Evolutionary conservation across 164 flowering plant genomes (phyloP).

Genomic region (Vitis rotundifolia): DNA sequence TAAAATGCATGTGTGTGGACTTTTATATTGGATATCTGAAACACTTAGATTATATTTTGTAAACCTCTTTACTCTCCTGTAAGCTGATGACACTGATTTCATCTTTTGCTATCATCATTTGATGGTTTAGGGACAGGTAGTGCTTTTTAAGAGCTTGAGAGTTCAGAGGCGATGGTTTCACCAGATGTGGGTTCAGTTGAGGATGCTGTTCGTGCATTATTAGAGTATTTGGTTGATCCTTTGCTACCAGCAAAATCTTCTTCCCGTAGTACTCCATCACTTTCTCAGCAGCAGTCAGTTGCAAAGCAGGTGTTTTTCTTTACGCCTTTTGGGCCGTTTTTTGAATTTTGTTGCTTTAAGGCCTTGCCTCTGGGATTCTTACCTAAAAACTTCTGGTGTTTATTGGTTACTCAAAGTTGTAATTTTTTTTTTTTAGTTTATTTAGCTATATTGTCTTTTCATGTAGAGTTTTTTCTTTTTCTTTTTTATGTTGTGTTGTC

Average conservation of each 20-base stretch:
- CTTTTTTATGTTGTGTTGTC: not conserved
- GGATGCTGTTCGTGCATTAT: conserved; percentile 52
- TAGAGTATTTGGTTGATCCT: conserved; percentile 68
- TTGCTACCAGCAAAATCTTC: conserved; percentile 44
- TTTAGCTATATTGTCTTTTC: too few species aligned
- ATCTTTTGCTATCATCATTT: too few species aligned
- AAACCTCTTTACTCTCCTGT: too few species aligned
- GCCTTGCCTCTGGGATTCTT: too few species aligned
- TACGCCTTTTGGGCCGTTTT: not conserved
- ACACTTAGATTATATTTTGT: too few species aligned
- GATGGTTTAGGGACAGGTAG: not conserved
- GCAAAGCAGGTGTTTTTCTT: conserved; percentile 62
- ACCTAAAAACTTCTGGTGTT: not conserved
- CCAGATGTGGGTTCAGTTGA: conserved; percentile 42
- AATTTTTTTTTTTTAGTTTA: too few species aligned
- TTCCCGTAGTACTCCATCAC: conserved; percentile 29
- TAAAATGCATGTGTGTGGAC: too few species aligned
- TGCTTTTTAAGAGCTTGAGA: too few species aligned
- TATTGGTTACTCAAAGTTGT: too few species aligned
- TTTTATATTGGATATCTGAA: too few species aligned
- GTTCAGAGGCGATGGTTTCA: conserved; percentile 14
- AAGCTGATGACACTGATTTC: too few species aligned
- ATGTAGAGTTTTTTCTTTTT: not conserved
- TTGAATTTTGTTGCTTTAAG: too few species aligned
- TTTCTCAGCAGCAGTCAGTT: conserved; percentile 37